Conservation (phyloP, 2,329 filamentous ascomycete genomes). For the Grosmannia clavigera region DNA sequence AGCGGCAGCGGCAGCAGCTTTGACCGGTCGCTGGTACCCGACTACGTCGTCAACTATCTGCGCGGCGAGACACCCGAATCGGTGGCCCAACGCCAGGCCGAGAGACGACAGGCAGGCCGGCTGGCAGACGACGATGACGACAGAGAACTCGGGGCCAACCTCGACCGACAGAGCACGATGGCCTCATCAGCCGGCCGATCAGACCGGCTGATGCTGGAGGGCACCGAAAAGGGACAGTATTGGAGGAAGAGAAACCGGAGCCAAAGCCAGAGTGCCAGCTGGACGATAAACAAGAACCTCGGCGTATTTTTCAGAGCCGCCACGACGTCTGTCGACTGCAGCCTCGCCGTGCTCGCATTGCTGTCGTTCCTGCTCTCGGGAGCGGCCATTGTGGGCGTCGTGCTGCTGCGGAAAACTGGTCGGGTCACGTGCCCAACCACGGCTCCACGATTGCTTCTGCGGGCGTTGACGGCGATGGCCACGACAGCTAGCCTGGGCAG, state of each 20-base stretch:
- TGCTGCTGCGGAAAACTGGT: not conserved
- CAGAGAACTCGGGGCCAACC: not conserved
- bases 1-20: not conserved
- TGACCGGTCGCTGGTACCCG: conserved; percentile 35
- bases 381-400: not conserved
- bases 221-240: not conserved
- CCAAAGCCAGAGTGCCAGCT: conserved; percentile 20
- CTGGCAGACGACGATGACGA: not conserved
- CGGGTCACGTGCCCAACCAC: conserved; percentile 23
- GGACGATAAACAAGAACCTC: conserved; percentile 16
- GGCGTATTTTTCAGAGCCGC: too few relatives aligned
- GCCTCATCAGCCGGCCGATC: not conserved
- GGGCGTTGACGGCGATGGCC: conserved; percentile 31
- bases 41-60: conserved; percentile 43
- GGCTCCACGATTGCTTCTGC: conserved; percentile 17
- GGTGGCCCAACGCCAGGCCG: conserved; percentile 30
- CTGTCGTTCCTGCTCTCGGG: not conserved
- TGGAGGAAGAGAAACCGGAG: not conserved
- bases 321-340: not conserved
- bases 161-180: not conserved
- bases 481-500: conserved; percentile 31
- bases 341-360: not conserved
- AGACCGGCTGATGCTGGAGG: not conserved
- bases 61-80: conserved; percentile 43
- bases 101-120: conserved; percentile 16